Conservation (phyloP, 805 yeast genomes). For the Lipomyces anomalus region DNA sequence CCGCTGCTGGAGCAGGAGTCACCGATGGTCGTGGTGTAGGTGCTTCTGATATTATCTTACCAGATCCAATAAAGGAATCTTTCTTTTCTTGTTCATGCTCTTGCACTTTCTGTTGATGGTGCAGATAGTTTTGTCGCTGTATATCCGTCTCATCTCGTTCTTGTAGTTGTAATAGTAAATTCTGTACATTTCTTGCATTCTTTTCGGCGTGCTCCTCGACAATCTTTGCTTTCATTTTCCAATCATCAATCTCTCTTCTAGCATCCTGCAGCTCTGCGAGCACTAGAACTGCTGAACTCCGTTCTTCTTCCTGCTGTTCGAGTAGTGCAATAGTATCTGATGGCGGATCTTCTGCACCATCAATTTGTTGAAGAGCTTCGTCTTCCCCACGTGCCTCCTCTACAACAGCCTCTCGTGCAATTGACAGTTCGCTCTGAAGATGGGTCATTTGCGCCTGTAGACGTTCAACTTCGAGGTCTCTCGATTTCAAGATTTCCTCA, state of each 20-base stretch:
- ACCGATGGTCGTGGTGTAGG: neutral
- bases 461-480: constrained; percentile 21
- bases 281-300: neutral
- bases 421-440: constrained; percentile 7
- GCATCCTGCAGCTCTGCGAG: neutral
- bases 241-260: neutral
- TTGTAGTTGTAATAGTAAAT: neutral
- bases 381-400: constrained; percentile 2
- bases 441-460: constrained; percentile 10
- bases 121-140: too few species aligned
- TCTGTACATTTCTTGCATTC: neutral
- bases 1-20: neutral
- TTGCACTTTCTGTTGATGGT: too few species aligned
- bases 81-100: too few species aligned
- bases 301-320: constrained; percentile 7
- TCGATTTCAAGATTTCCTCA: constrained; percentile 7
- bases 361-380: neutral
- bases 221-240: neutral
- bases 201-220: neutral
- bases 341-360: constrained; percentile 2
- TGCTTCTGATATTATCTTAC: neutral
- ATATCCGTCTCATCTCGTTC: neutral
- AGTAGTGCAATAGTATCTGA: constrained; percentile 21
- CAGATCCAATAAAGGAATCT: neutral
- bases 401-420: constrained; percentile 10